phyloP scores from a whole-genome alignment of 257 asterid species.

The Fraxinus pennsylvanica region DNA sequence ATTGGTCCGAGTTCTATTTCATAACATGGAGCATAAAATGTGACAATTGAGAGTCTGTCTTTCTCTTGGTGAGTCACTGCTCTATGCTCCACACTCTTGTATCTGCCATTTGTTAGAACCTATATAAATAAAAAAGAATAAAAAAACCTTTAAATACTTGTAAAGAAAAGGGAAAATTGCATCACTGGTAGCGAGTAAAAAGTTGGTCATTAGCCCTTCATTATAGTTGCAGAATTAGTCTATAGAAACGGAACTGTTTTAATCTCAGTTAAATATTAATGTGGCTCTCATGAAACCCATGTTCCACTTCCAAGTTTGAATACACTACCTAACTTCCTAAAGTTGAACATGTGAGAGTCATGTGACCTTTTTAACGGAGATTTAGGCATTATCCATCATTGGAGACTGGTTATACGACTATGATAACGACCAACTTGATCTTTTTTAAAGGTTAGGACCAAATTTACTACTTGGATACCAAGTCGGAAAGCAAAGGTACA shows the following conservation, averaged over 20 bases:
- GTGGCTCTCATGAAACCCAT: too few species aligned
- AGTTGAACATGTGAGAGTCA: too few species aligned
- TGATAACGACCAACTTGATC: too few species aligned
- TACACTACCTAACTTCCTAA: too few species aligned
- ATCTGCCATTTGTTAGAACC: constrained; percentile 86
- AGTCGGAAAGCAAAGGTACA: neutral
- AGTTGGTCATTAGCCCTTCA: too few species aligned
- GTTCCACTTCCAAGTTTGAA: too few species aligned
- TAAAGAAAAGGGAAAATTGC: neutral
- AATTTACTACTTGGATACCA: too few species aligned
- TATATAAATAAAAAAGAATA: too few species aligned
- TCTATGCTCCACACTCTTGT: constrained; percentile 96
- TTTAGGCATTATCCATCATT: neutral
- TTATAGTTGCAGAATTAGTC: neutral
- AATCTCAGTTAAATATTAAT: neutral
- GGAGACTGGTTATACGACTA: neutral
- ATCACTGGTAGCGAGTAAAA: neutral
- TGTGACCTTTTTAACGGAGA: too few species aligned
- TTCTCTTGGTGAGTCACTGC: constrained; percentile 79
- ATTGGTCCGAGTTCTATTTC: constrained; percentile 80
- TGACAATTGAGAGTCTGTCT: constrained; percentile 83
- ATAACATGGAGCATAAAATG: constrained; percentile 94
- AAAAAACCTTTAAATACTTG: too few species aligned
- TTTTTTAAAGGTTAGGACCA: too few species aligned
- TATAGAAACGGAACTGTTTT: neutral